Base-by-base conservation (phyloP, 2,329 filamentous ascomycete species). In the Colletotrichum viniferum region DNA sequence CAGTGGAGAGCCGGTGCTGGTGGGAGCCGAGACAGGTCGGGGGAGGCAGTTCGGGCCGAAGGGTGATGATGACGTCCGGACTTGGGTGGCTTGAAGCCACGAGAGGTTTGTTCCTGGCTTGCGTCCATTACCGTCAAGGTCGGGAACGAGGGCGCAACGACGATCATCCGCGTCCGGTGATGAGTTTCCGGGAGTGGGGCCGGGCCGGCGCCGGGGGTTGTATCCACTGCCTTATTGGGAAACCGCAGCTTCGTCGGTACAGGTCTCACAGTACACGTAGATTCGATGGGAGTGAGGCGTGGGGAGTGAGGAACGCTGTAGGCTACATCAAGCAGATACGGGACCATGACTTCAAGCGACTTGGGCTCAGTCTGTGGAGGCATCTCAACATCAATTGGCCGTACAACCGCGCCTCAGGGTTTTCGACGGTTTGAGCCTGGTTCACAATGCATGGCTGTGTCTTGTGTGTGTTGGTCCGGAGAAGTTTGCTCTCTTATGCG, bases 321-420 rank as follows among this genome's bases (percentile, higher is more conserved):
- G 38, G 38, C 9, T 48, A 18, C 18, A 21, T n/a, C 5, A 7
- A n/a, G 18, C 8, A 12, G 8, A 21, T 10, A 7, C 18, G n/a
- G 9, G 16, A 3, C 0, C 18, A 48, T 1, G 38, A 0, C 1
- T 48, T 9, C 38, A 0, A n/a, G 38, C 0, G 18, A n/a, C 2
- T 0, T 6, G 0, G 3, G 5, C 1, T n/a, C 18, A n/a, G 3
- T n/a, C 18, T 48, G 38, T 4, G 16, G 9, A 43, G 8, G 38
- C 38, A n/a, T 48, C 38, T 48, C 38, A n/a, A 1, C 0, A 1
- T 48, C 38, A 7, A 48, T 4, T 5, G 18, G 38, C 38, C 18
- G 18, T 21, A 48, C 5, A 48, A 0, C 18, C 1, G 5, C 18
- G 0, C 0, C 9, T n/a, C 9, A 0, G 18, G 38, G 8, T 43